phyloP scores from a whole-genome alignment of 2,329 filamentous ascomycete species.

The Blumeriella jaapii region DNA sequence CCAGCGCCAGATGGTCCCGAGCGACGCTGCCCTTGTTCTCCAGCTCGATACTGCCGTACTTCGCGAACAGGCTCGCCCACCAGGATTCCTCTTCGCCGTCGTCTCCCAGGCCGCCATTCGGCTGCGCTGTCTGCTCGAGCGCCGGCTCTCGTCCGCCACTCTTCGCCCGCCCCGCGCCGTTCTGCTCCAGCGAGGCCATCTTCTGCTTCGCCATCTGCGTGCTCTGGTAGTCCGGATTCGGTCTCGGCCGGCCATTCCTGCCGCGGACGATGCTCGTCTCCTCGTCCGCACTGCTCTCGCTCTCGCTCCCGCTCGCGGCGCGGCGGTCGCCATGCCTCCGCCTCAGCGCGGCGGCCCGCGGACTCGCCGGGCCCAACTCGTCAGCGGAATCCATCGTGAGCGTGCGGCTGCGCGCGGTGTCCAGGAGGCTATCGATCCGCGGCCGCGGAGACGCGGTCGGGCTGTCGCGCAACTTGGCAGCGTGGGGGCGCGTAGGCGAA shows the following conservation, averaged over 20 bases:
- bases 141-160: constrained; percentile 7
- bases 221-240: constrained; percentile 17
- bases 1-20: constrained; percentile 68
- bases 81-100: constrained; percentile 32
- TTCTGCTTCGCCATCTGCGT: constrained; percentile 9
- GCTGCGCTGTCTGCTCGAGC: background rate
- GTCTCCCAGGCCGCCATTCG: constrained; percentile 8
- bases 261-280: constrained; percentile 30
- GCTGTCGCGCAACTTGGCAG: constrained; percentile 4
- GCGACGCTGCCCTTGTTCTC: constrained; percentile 82
- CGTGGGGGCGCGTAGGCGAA: background rate
- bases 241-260: too few species aligned
- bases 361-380: constrained; percentile 5
- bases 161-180: constrained; percentile 12
- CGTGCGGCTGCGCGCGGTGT: constrained; percentile 16
- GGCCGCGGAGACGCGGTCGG: constrained; percentile 2
- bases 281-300: constrained; percentile 27
- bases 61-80: constrained; percentile 38
- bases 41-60: constrained; percentile 50
- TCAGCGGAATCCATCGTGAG: constrained; percentile 7
- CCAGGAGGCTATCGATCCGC: constrained; percentile 19
- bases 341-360: background rate
- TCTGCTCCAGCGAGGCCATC: background rate
- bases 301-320: constrained; percentile 5
- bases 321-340: background rate